Percentiles rank a stretch among this genome's conserved stretches.
Conservation (phyloP, 768 basidiomycete species). For the Multifurca ochricompacta region DNA sequence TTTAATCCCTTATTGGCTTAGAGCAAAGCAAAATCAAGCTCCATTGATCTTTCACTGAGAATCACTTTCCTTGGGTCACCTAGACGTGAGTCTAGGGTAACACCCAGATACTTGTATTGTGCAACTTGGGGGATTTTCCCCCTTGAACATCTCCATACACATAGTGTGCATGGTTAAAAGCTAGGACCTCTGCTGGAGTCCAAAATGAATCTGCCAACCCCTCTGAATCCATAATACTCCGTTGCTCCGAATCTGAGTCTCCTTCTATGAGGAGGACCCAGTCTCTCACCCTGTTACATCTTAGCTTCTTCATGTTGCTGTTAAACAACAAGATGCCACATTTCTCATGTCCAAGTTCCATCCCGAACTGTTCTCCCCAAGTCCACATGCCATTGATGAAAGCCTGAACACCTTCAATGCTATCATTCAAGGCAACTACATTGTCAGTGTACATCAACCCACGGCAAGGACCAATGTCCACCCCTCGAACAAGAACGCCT, state of each 20-base stretch:
- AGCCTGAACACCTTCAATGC: background rate
- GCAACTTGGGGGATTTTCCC: conserved; percentile 13
- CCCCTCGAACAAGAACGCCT: conserved; percentile 43
- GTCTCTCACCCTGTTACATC: background rate
- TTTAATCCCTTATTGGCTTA: too few species aligned
- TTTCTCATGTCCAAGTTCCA: background rate
- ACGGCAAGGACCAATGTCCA: conserved; percentile 17
- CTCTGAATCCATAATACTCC: background rate
- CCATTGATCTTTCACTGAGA: background rate
- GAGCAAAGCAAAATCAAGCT: too few species aligned
- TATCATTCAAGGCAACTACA: background rate
- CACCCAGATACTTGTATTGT: conserved; percentile 33
- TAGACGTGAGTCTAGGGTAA: conserved; percentile 23
- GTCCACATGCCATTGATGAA: background rate
- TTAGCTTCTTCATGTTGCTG: background rate
- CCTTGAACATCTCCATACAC: too few species aligned
- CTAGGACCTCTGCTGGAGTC: too few species aligned
- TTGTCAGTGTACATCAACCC: background rate
- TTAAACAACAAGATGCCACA: background rate
- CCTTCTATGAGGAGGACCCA: background rate
- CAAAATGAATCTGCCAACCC: too few species aligned
- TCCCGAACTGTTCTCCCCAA: background rate
- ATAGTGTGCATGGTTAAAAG: background rate
- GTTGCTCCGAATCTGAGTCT: background rate
- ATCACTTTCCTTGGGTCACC: background rate